Evolutionary conservation across 2,329 filamentous ascomycete species (phyloP), one percentile per base, ranked within the genome.

Genomic region (Aspergillus terreus): DNA sequence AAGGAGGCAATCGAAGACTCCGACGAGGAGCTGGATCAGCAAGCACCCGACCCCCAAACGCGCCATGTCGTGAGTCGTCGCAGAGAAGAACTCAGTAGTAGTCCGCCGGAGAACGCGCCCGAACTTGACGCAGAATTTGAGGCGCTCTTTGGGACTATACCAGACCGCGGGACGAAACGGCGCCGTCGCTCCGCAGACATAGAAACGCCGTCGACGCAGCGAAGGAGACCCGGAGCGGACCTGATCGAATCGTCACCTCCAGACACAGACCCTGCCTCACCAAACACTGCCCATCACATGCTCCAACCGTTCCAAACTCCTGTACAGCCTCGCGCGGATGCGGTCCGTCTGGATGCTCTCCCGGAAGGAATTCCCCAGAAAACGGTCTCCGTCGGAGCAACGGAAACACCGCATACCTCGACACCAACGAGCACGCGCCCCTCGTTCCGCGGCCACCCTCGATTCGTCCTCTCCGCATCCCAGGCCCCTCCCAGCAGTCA

Each of bases 141-240:
- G 33, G 61, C 58, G 11, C 58, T 69, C 2, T 71, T 71, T 50
- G 58, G 61, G 2, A 47, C 62, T 2, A 55, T 58, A n/a, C 52
- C 55, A 19, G 55, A 61, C 38, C 54, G 60, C 11, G 55, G 59
- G 17, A 74, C 73, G 58, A 61, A 69, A 38, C 65, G 65, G 36
- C 65, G 65, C 14, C 69, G 69, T 14, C 52, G 67, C 23, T 63
- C 60, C 19, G 27, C 51, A 15, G 32, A 51, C 15, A 36, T 47
- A 19, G 54, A 55, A 33, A 50, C 30, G 4, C 40, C 52, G 2
- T 41, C 17, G 14, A 19, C 44, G 19, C 50, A 49, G 14, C 48
- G 41, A 7, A 49, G 48, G 43, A 54, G 47, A 33, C 40, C 46
- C 17, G 47, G 35, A 6, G 33, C 44, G 12, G 63, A 65, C 35